These are phyloP conservation scores for Chenopodium album DNA, from an alignment of 148 eudicot species.

Conservation along the genomic window DNA sequence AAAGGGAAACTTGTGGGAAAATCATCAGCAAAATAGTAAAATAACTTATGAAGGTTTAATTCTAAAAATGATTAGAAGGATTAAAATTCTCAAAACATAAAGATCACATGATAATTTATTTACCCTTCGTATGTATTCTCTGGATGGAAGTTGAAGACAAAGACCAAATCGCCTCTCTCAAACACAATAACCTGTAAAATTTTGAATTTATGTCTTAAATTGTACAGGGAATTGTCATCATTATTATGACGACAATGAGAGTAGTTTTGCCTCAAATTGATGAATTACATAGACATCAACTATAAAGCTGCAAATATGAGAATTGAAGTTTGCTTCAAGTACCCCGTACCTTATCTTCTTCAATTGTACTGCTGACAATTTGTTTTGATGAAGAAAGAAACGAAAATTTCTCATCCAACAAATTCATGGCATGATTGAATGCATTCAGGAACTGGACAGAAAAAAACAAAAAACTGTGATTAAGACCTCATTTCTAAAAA, in stretches of 20 bases:
- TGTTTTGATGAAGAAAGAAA: slow-evolving; percentile 75
- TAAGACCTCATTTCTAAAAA: background rate
- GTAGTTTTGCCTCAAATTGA: background rate
- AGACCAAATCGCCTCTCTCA: slow-evolving; percentile 90
- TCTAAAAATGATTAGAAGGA: background rate
- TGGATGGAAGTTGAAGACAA: slow-evolving; percentile 96
- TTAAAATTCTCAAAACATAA: background rate
- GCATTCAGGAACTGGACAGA: slow-evolving; percentile 71
- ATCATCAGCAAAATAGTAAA: background rate
- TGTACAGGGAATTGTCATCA: background rate
- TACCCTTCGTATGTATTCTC: slow-evolving; percentile 90
- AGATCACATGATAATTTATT: background rate
- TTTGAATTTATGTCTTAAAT: background rate
- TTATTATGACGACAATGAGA: background rate
- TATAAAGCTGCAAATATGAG: background rate
- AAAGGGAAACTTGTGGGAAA: background rate
- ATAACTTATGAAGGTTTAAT: background rate
- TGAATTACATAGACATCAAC: background rate
- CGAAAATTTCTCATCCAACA: slow-evolving; percentile 75
- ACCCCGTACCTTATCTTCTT: slow-evolving; percentile 71
- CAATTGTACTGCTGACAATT: slow-evolving; percentile 79
- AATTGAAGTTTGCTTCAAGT: background rate
- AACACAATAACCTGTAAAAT: slow-evolving; percentile 84
- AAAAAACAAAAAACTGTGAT: background rate
- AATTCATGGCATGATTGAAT: slow-evolving; percentile 87